Evolutionary conservation across 805 yeast species (phyloP), one percentile per base, ranked within the genome.

Genomic region (Dipodascopsis uninucleata): DNA sequence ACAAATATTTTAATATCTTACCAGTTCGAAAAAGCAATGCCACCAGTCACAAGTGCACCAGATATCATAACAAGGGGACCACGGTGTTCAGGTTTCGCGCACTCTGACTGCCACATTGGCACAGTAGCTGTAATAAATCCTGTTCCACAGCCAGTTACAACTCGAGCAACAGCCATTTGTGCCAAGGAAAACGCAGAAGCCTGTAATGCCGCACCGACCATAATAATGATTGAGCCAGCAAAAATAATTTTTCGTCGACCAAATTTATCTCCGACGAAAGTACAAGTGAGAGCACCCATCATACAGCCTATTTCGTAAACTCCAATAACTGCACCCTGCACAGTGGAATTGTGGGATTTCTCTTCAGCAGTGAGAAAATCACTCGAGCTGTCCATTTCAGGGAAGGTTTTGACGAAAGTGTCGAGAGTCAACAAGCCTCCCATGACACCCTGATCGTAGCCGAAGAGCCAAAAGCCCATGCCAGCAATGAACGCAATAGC

Each of bases 381-480:
- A 20, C 42, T 29, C 17, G 20, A 24, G 9, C 25, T n/a, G 26
- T 45, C 40, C 25, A 45, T 41, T 9, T 24, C 31, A 10, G 55
- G 55, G 32, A 40, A 50, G n/a, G 36, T 36, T 4, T 22, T 18
- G 21, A 21, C 29, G 32, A 50, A 50, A 7, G 46, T 29, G n/a
- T 32, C 31, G 17, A 45, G 35, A 18, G 53, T 50, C 33, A 51
- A 35, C 12, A 50, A 28, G 16, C 52, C 36, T 4, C 61, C 73
- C 87, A 82, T 82, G 39, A 83, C 75, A 61, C 90, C 90, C 63
- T 83, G 90, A 59, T 83, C 87, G 57, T 81, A 83, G 45, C 90
- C 90, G 58, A 83, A 82, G 41, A 82, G 71, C 6, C 78, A 71
- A 62, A 82, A 81, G 1, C 84, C 87, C 28, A 73, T 63, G 40